A percentile compares a stretch with the other conserved stretches of the same genome.
Conservation (phyloP, 148 eudicot genomes). For the Persicaria tinctoria region DNA sequence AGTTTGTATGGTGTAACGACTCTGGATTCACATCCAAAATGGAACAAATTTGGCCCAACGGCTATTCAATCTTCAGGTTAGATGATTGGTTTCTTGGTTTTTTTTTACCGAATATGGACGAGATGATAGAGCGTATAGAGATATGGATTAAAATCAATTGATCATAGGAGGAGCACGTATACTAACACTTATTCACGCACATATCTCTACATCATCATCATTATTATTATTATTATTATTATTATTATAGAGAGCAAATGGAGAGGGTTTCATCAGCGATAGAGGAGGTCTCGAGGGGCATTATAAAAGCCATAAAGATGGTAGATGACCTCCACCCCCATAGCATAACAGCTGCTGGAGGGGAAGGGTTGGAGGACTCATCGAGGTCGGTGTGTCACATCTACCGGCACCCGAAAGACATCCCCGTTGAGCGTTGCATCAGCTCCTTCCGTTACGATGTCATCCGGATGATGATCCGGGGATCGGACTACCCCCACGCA, state of each 20-base stretch:
- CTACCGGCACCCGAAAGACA: conserved; percentile 41
- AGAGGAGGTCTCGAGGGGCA: conserved; percentile 35
- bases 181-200: no score
- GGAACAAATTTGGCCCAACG: conserved; percentile 63
- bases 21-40: conserved; percentile 34
- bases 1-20: conserved; percentile 57
- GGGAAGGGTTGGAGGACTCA: conserved; percentile 9
- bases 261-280: conserved; percentile 30
- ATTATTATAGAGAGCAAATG: conserved; percentile 46
- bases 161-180: no score
- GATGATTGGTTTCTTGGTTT: not conserved
- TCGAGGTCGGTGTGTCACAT: conserved; percentile 36
- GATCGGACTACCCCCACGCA: conserved; percentile 66
- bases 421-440: conserved; percentile 26
- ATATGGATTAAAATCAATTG: no score
- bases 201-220: no score
- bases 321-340: not conserved
- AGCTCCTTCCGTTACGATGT: conserved; percentile 58
- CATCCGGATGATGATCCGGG: conserved; percentile 69
- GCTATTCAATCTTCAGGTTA: conserved; percentile 75
- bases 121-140: not conserved
- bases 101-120: not conserved
- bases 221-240: not conserved
- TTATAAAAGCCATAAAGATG: conserved; percentile 24
- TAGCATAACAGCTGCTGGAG: not conserved